These are phyloP conservation scores for Alternaria hordeiaustralica DNA, from an alignment of 2,329 filamentous ascomycete species.

Conservation along the genomic window DNA sequence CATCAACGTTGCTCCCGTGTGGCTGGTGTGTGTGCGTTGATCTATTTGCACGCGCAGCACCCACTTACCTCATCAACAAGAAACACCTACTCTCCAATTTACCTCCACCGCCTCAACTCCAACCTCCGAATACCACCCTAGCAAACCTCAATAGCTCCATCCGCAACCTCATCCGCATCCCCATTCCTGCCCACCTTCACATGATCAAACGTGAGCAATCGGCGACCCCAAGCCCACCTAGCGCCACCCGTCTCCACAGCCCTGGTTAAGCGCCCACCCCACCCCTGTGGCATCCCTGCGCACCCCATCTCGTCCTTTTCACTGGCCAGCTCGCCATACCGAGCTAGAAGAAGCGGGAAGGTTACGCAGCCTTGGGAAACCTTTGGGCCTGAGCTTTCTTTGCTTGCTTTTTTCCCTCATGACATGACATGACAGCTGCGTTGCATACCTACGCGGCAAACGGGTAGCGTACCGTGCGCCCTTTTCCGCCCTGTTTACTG, in stretches of 20 bases:
- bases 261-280: slow-evolving; percentile 21
- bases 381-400: not conserved
- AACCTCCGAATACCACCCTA: not conserved
- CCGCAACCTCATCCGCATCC: slow-evolving; percentile 2
- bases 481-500: not conserved
- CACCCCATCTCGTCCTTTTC: not conserved
- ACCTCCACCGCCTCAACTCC: not conserved
- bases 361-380: slow-evolving; percentile 28
- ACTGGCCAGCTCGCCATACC: slow-evolving; percentile 22
- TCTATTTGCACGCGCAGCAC: not conserved
- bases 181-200: not conserved
- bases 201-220: not conserved
- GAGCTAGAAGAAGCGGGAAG: slow-evolving; percentile 25
- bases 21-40: not conserved
- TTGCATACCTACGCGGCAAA: not conserved
- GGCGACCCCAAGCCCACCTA: slow-evolving; percentile 2
- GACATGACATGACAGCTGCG: not conserved
- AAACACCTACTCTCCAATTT: not conserved
- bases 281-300: slow-evolving; percentile 17
- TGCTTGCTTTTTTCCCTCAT: not conserved
- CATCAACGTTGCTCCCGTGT: not conserved
- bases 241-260: slow-evolving; percentile 15
- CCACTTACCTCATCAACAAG: not conserved
- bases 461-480: not conserved
- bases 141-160: not conserved